Conservation (phyloP, 169 alveolate species). For the Eimeria praecox region DNA sequence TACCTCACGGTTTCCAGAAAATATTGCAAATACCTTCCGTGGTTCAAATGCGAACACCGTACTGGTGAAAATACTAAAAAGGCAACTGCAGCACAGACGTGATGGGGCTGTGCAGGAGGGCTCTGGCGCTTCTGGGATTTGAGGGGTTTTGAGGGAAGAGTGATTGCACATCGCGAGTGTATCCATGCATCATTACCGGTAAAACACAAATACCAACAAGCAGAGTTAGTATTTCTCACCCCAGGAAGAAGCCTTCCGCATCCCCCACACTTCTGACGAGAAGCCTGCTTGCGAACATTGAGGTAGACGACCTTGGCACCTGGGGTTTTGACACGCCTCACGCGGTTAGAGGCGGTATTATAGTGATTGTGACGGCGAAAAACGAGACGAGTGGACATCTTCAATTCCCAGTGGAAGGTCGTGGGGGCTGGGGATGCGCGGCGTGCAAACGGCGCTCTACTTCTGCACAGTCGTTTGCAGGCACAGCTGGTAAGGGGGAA, state of each 20-base stretch:
- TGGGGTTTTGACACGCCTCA: conserved; percentile 94
- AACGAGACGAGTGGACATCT: conserved; percentile 93
- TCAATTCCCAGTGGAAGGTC: conserved; percentile 3
- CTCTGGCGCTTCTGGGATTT: background rate
- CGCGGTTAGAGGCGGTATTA: conserved; percentile 93
- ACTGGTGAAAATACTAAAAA: background rate
- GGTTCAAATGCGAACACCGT: background rate
- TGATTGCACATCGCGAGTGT: background rate
- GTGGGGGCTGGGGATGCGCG: conserved; percentile 61
- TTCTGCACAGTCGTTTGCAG: conserved; percentile 55
- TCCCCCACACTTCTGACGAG: conserved; percentile 90
- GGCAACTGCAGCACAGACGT: background rate
- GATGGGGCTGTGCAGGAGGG: background rate
- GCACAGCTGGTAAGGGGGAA: background rate
- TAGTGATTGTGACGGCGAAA: conserved; percentile 93
- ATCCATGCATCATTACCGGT: background rate
- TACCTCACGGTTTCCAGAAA: background rate
- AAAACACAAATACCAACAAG: background rate
- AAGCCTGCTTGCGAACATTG: conserved; percentile 86
- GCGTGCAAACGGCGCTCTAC: conserved; percentile 34
- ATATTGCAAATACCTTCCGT: background rate
- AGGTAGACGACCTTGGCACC: conserved; percentile 90
- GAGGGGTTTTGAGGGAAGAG: background rate
- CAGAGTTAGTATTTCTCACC: conserved; percentile 43
- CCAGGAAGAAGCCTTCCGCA: conserved; percentile 89